Evolutionary conservation across 345 rosid species (phyloP).

Genomic region (Salix exigua): DNA sequence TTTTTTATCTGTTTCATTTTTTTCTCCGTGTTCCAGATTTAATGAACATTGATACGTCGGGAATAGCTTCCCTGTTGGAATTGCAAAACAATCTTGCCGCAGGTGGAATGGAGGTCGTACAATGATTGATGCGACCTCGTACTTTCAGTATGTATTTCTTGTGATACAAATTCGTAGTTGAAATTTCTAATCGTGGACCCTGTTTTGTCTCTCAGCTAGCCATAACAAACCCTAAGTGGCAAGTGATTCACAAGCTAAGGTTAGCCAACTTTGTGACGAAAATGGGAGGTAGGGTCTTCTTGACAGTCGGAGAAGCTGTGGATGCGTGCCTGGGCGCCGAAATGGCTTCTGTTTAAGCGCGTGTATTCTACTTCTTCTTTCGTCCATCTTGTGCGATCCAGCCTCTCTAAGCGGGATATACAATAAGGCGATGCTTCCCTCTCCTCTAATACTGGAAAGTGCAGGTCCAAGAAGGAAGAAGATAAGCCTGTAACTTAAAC

Average conservation of each 20-base stretch:
- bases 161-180: not conserved
- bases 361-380: not conserved
- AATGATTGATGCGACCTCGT: not conserved
- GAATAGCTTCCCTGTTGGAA: conserved; percentile 67
- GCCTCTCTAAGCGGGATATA: not conserved
- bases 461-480: not conserved
- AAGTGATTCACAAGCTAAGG: conserved; percentile 78
- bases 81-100: conserved; percentile 47
- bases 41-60: conserved; percentile 71
- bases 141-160: not conserved
- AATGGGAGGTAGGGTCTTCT: conserved; percentile 60
- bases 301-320: conserved; percentile 68
- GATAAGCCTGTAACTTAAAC: not conserved
- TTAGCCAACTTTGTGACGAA: conserved; percentile 46
- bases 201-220: conserved; percentile 43
- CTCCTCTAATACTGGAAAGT: not conserved
- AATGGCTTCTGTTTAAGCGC: conserved; percentile 8
- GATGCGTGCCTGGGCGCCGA: conserved; percentile 41
- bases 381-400: not conserved
- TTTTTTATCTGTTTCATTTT: not conserved
- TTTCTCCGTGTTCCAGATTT: conserved; percentile 42
- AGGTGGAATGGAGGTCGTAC: conserved; percentile 49
- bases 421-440: not conserved
- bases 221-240: conserved; percentile 74
- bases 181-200: not conserved